Percentiles rank a stretch among this genome's conserved stretches.
Conservation (phyloP, 441 rosid species). For the Populus trichocarpa region DNA sequence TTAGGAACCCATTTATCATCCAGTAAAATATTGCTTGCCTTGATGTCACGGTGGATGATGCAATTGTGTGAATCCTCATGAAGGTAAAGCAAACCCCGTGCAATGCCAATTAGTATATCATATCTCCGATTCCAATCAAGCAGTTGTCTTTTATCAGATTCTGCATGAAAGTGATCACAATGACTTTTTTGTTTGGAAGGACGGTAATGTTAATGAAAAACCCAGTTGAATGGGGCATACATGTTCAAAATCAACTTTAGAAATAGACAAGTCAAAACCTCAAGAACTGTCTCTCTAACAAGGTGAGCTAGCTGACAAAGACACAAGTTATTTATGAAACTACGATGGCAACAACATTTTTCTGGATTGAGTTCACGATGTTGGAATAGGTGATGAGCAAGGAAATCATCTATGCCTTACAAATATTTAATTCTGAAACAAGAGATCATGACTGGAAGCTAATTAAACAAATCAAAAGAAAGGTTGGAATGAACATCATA, state of each 20-base stretch:
- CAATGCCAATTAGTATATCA: constrained; percentile 71
- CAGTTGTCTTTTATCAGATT: constrained; percentile 37
- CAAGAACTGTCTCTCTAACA: background rate
- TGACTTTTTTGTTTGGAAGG: constrained; percentile 8
- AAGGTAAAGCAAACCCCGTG: constrained; percentile 84
- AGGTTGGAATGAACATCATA: background rate
- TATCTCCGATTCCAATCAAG: constrained; percentile 77
- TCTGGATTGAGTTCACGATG: background rate
- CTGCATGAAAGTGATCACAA: constrained; percentile 34
- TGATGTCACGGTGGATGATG: constrained; percentile 91
- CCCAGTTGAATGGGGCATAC: background rate
- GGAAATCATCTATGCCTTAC: background rate
- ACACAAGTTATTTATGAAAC: too few species aligned
- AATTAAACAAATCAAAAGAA: background rate
- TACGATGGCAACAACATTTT: too few species aligned
- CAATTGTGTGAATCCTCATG: constrained; percentile 77
- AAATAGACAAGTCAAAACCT: constrained; percentile 7
- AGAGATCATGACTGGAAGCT: background rate
- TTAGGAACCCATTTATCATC: constrained; percentile 94
- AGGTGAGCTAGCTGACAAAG: background rate
- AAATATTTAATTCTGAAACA: background rate
- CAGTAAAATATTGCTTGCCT: constrained; percentile 84
- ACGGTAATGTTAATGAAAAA: background rate
- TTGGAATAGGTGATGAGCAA: background rate
- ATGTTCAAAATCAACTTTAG: constrained; percentile 1